A percentile compares a stretch with the other conserved stretches of the same genome.
phyloP scores from a whole-genome alignment of 176 grass and related monocot genomes.

The Zea mays region DNA sequence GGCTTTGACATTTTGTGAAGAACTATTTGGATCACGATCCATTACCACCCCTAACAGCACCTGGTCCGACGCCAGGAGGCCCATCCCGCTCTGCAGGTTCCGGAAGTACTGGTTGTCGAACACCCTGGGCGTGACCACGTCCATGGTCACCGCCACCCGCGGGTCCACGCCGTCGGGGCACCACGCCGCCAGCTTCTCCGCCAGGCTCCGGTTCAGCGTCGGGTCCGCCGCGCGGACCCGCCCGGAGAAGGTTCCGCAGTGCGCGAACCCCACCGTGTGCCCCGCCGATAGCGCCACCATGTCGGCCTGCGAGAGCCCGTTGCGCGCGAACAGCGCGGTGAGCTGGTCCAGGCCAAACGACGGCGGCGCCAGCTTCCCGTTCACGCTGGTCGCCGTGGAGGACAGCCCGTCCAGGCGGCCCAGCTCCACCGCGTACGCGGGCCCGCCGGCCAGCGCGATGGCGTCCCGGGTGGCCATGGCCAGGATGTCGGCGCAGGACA shows the following conservation, averaged over 20 bases:
- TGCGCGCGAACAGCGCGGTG: slow-evolving; percentile 42
- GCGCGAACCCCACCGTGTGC: slow-evolving; percentile 75
- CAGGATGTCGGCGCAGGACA: slow-evolving; percentile 74
- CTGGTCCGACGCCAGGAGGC: slow-evolving; percentile 64
- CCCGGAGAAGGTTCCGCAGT: slow-evolving; percentile 52
- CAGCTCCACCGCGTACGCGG: slow-evolving; percentile 66
- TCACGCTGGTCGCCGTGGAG: slow-evolving; percentile 48
- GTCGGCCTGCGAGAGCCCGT: slow-evolving; percentile 52
- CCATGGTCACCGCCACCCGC: slow-evolving; percentile 52
- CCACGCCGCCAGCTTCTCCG: slow-evolving; percentile 40
- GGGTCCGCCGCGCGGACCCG: slow-evolving; percentile 49
- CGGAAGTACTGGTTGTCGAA: slow-evolving; percentile 87
- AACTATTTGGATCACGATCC: too few relatives aligned
- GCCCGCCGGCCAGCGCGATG: slow-evolving; percentile 57
- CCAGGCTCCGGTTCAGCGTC: slow-evolving; percentile 43
- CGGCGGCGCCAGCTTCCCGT: slow-evolving; percentile 45
- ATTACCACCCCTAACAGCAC: too few relatives aligned
- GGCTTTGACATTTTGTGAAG: too few relatives aligned
- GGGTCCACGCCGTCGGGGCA: slow-evolving; percentile 66
- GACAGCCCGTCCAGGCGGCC: slow-evolving; percentile 58
- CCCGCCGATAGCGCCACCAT: slow-evolving; percentile 54
- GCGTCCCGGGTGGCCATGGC: slow-evolving; percentile 61
- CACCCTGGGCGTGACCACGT: slow-evolving; percentile 45
- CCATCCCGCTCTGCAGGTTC: slow-evolving; percentile 67
- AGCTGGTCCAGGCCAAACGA: slow-evolving; percentile 48